phyloP scores from a whole-genome alignment of 108 stramenopile genomes.

The Nitzschia sp. region DNA sequence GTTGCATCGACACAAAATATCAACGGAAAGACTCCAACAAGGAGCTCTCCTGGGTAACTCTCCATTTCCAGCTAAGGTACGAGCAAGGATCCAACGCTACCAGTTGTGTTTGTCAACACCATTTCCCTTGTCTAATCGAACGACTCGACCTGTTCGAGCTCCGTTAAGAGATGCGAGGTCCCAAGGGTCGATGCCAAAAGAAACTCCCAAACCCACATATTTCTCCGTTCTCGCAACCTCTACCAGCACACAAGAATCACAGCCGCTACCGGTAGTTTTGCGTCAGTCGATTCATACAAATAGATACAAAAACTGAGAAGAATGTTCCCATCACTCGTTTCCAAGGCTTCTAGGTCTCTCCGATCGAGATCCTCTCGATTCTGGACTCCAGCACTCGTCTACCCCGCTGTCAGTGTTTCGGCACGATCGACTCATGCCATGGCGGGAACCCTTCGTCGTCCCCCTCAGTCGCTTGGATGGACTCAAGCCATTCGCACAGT shows the following conservation, averaged over 20 bases:
- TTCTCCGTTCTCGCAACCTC: too few species aligned
- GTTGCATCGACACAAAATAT: conserved; percentile 63
- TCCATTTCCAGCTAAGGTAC: conserved; percentile 46
- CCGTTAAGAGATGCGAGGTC: neutral
- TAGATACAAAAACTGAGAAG: too few species aligned
- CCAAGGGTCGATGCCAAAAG: neutral
- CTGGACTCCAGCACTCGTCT: too few species aligned
- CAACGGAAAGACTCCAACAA: conserved; percentile 58
- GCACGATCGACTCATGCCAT: neutral
- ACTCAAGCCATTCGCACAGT: conserved; percentile 47
- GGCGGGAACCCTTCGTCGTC: neutral
- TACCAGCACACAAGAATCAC: too few species aligned
- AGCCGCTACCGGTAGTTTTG: too few species aligned
- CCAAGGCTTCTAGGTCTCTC: too few species aligned
- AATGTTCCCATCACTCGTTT: too few species aligned
- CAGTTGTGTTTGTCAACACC: neutral
- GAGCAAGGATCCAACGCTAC: neutral
- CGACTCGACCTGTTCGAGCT: neutral
- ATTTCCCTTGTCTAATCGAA: neutral
- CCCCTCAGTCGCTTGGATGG: neutral
- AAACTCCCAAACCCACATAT: neutral
- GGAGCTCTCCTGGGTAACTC: conserved; percentile 45
- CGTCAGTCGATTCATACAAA: too few species aligned
- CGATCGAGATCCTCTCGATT: too few species aligned
- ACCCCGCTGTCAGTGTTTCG: neutral